Evolutionary conservation across 2,329 filamentous ascomycete species (phyloP), one percentile per base, ranked within the genome.

Genomic region (Chaetomiaceae sp.): DNA sequence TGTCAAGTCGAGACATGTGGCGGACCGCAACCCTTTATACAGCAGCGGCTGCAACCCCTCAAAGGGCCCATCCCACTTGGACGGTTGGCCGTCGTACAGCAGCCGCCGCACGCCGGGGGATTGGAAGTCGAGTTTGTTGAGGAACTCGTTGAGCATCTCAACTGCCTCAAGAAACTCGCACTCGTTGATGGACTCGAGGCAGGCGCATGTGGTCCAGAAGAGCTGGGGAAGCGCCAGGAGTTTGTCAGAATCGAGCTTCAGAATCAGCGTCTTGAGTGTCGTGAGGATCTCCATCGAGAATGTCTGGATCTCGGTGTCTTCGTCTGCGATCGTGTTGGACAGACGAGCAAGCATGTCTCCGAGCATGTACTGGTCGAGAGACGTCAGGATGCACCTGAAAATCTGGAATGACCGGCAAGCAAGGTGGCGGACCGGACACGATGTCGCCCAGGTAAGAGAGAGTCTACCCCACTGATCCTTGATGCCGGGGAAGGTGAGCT

Each of bases 281-380:
- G 91, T 96, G 48, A 99, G 71, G 53, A 99, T 97, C 67, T 99
- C 95, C 86, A 97, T 92, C 0, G 94, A 95, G 65, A 99, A 99
- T 0, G 90, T 92, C 64, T 96, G 90, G 49, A 96, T 95, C 70
- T 97, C 92, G 0, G 85, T 81, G 64, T 96, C 90, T 61, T 96
- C 90, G 59, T 97, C 92, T 0, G 95, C 91, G 63, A 99, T 94
- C 0, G 94, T 99, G 68, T 97, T 99, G 1, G 92, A 97, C 29
- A 99, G 76, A 42, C 95, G 81, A 11, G 89, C 91, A 20, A 99
- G 82, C 90, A 99, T 99, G 64, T 99, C 94, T 2, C 90, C 90
- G 14, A 99, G 79, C 92, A 97, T 99, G 53, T 85, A 79, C 61
- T 95, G 90, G 65, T 99, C 92, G 20, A 97, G 74, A 0, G 88